phyloP scores from a whole-genome alignment of 2,329 filamentous ascomycete species.

The Gyromitra esculenta region DNA sequence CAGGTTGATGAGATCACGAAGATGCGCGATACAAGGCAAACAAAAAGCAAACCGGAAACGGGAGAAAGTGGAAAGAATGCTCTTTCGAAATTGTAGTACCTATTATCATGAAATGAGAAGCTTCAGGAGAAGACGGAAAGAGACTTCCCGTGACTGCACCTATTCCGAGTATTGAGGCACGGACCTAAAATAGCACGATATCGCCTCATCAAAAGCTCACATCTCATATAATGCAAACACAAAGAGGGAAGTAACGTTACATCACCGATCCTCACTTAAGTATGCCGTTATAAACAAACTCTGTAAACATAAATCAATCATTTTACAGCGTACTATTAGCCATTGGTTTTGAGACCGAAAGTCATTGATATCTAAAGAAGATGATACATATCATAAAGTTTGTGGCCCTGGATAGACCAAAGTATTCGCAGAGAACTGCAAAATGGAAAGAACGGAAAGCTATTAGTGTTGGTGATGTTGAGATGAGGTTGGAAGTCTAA shows the following conservation, averaged over 20 bases:
- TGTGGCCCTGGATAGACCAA: slow-evolving; percentile 13
- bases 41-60: slow-evolving; percentile 41
- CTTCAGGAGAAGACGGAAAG: slow-evolving; percentile 27
- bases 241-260: slow-evolving; percentile 28
- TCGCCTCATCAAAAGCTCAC: not conserved
- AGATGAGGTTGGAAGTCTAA: slow-evolving; percentile 34
- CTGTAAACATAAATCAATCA: slow-evolving; percentile 1
- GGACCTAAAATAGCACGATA: slow-evolving; percentile 36
- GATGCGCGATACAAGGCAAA: slow-evolving; percentile 36
- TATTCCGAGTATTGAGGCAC: slow-evolving; percentile 33
- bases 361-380: not conserved
- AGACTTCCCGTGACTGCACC: slow-evolving; percentile 36
- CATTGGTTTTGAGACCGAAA: not conserved
- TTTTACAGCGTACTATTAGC: not conserved
- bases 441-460: not conserved
- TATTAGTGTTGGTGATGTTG: slow-evolving; percentile 17
- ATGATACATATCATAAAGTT: slow-evolving; percentile 24
- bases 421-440: not conserved
- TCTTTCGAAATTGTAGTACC: not conserved
- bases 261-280: slow-evolving; percentile 30
- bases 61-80: slow-evolving; percentile 30
- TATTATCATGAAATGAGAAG: slow-evolving; percentile 15
- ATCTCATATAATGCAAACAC: slow-evolving; percentile 24
- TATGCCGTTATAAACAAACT: slow-evolving; percentile 33
- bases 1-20: slow-evolving; percentile 5